Evolutionary conservation across 352 stramenopile species (phyloP).

Genomic region (Globisporangium emineosum): DNA sequence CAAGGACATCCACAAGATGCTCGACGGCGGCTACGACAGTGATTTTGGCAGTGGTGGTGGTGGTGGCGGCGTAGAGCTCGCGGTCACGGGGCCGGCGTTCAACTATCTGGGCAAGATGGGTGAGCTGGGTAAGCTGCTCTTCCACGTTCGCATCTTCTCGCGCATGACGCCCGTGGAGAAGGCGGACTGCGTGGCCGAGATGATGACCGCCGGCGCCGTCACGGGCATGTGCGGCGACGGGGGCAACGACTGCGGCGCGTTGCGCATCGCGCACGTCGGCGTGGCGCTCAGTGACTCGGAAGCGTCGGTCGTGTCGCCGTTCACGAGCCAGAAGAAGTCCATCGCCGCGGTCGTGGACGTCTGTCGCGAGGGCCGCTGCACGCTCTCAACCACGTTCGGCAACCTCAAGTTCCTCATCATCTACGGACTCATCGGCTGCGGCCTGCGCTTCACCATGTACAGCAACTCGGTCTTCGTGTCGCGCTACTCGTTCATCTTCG

Average conservation of each 20-base stretch:
- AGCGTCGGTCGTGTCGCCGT: conserved; percentile 77
- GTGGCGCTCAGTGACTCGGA: conserved; percentile 76
- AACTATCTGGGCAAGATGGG: conserved; percentile 25
- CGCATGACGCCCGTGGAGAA: conserved; percentile 50
- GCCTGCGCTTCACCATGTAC: conserved; percentile 65
- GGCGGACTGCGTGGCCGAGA: conserved; percentile 32
- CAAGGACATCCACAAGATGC: conserved; percentile 28
- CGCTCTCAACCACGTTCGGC: conserved; percentile 79
- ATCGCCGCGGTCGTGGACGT: conserved; percentile 83
- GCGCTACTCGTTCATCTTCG: conserved; percentile 71
- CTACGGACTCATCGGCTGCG: conserved; percentile 77
- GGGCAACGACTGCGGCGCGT: conserved; percentile 78
- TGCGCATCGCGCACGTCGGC: conserved; percentile 75
- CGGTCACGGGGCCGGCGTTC: conserved; percentile 38
- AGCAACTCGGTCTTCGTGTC: conserved; percentile 71
- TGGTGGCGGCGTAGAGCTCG: conserved; percentile 42
- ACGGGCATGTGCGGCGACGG: conserved; percentile 58
- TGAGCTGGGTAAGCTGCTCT: conserved; percentile 34
- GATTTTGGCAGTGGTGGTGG: neutral
- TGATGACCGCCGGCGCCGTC: conserved; percentile 39
- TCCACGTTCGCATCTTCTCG: conserved; percentile 48
- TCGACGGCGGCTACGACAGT: conserved; percentile 11
- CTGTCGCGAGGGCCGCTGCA: conserved; percentile 82
- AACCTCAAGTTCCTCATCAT: conserved; percentile 89
- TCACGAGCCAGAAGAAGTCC: conserved; percentile 78